Conservation (phyloP, 768 basidiomycete genomes). For the Boletus vermiculosoides region DNA sequence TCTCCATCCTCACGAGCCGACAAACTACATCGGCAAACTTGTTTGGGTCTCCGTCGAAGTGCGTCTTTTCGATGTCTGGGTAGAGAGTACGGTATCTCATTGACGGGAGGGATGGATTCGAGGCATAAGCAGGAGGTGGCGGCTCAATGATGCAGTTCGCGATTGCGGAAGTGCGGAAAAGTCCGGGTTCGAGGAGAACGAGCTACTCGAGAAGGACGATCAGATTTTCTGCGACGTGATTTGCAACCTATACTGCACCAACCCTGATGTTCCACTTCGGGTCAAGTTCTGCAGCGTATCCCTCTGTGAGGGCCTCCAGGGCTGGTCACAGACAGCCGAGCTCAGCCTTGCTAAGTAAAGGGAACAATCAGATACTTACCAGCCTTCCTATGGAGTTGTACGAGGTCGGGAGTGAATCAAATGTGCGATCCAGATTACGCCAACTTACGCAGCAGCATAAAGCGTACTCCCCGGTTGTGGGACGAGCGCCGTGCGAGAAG, state of each 20-base stretch:
- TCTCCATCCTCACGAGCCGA: slow-evolving; percentile 16
- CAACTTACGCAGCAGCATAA: slow-evolving; percentile 32
- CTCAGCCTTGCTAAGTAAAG: neutral
- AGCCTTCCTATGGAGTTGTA: slow-evolving; percentile 14
- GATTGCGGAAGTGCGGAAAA: slow-evolving; percentile 24
- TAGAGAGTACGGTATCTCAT: slow-evolving; percentile 23
- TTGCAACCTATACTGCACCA: neutral
- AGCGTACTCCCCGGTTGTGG: slow-evolving; percentile 15
- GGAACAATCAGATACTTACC: slow-evolving; percentile 6
- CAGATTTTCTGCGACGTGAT: neutral
- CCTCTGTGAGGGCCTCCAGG: slow-evolving; percentile 33
- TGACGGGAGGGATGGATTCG: slow-evolving; percentile 26
- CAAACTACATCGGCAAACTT: slow-evolving; percentile 24
- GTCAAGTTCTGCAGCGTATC: slow-evolving; percentile 32
- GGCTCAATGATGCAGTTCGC: slow-evolving; percentile 14
- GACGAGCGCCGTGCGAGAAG: slow-evolving; percentile 31
- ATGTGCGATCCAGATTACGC: neutral
- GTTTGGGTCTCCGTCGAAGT: slow-evolving; percentile 23
- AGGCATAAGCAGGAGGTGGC: slow-evolving; percentile 17
- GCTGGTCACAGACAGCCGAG: slow-evolving; percentile 21
- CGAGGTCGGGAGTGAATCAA: neutral
- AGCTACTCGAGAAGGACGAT: slow-evolving; percentile 13
- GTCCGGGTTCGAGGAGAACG: slow-evolving; percentile 22
- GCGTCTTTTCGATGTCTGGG: slow-evolving; percentile 17
- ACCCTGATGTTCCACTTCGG: slow-evolving; percentile 39